Percentiles rank a stretch among this genome's conserved stretches.
Conservation (phyloP, 192 early-diverging fungal genomes). For the Entomortierella beljakovae region DNA sequence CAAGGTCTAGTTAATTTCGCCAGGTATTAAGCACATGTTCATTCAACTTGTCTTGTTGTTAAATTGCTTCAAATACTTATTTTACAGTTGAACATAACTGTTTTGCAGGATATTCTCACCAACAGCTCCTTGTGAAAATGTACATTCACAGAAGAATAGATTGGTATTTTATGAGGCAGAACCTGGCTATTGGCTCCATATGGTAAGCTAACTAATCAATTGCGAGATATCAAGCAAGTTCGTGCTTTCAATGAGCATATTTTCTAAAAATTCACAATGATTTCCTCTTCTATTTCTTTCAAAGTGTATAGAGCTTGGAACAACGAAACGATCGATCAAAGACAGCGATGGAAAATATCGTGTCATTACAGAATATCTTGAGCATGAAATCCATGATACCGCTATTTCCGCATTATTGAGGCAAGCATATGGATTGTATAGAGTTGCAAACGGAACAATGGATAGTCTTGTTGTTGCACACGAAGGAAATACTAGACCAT, state of each 20-base stretch:
- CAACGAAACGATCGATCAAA: slow-evolving; percentile 53
- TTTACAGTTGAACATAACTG: slow-evolving; percentile 1
- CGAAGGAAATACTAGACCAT: slow-evolving; percentile 20
- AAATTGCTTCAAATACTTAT: neutral
- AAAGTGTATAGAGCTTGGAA: slow-evolving; percentile 57
- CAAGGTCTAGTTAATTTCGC: slow-evolving; percentile 80
- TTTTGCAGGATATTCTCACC: slow-evolving; percentile 63
- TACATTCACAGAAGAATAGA: slow-evolving; percentile 71
- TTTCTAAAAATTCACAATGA: too few species aligned
- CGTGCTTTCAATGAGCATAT: neutral
- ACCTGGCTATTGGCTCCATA: slow-evolving; percentile 70
- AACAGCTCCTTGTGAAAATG: slow-evolving; percentile 62
- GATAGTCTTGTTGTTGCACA: slow-evolving; percentile 21
- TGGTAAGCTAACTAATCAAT: too few species aligned
- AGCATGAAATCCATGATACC: slow-evolving; percentile 64
- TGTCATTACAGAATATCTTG: slow-evolving; percentile 63
- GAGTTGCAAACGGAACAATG: slow-evolving; percentile 42
- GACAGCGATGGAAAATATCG: slow-evolving; percentile 63
- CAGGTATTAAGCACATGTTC: slow-evolving; percentile 54
- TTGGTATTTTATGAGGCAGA: slow-evolving; percentile 68
- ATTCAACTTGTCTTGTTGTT: neutral
- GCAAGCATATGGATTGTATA: slow-evolving; percentile 67
- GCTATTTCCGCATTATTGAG: slow-evolving; percentile 57
- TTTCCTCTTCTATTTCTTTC: too few species aligned
- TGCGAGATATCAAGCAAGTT: too few species aligned